A percentile compares a stretch with the other conserved stretches of the same genome.
phyloP scores from a whole-genome alignment of 2,329 filamentous ascomycete genomes.

The Claviceps fusiformis region DNA sequence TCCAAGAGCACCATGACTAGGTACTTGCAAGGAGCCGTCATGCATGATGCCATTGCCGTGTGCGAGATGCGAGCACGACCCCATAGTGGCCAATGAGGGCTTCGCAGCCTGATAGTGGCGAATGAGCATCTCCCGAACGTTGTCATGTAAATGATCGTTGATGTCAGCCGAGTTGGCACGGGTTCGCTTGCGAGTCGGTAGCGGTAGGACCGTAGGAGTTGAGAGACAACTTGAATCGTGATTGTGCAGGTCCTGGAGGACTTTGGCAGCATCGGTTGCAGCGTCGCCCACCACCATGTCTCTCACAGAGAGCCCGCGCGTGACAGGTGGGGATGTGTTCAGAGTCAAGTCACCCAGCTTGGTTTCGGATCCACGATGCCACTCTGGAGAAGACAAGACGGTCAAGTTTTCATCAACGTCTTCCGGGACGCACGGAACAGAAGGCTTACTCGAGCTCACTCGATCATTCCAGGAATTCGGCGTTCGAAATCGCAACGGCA shows the following conservation, averaged over 20 bases:
- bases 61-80: too few species aligned
- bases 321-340: slow-evolving; percentile 29
- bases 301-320: slow-evolving; percentile 33
- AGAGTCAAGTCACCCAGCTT: slow-evolving; percentile 37
- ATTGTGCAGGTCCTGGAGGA: slow-evolving; percentile 47
- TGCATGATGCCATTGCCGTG: slow-evolving; percentile 6
- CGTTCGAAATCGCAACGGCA: slow-evolving; percentile 50
- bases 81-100: slow-evolving; percentile 1
- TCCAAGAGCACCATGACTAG: slow-evolving; percentile 27
- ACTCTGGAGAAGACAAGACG: slow-evolving; percentile 42
- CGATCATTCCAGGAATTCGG: slow-evolving; percentile 46
- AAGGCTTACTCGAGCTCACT: slow-evolving; percentile 32
- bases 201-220: slow-evolving; percentile 19
- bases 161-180: slow-evolving; percentile 45
- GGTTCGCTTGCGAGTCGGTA: slow-evolving; percentile 42
- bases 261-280: slow-evolving; percentile 40
- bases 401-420: slow-evolving; percentile 38
- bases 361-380: slow-evolving; percentile 37
- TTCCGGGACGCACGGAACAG: slow-evolving; percentile 44
- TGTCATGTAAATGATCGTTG: slow-evolving; percentile 50
- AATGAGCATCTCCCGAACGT: slow-evolving; percentile 49
- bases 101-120: slow-evolving; percentile 17
- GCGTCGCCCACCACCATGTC: slow-evolving; percentile 25
- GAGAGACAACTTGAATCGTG: slow-evolving; percentile 28
- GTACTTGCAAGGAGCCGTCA: slow-evolving; percentile 21